Percentiles rank a stretch among this genome's conserved stretches.
Evolutionary conservation across 495 filamentous ascomycete species (phyloP).

Genomic region (Penicillium manginii): DNA sequence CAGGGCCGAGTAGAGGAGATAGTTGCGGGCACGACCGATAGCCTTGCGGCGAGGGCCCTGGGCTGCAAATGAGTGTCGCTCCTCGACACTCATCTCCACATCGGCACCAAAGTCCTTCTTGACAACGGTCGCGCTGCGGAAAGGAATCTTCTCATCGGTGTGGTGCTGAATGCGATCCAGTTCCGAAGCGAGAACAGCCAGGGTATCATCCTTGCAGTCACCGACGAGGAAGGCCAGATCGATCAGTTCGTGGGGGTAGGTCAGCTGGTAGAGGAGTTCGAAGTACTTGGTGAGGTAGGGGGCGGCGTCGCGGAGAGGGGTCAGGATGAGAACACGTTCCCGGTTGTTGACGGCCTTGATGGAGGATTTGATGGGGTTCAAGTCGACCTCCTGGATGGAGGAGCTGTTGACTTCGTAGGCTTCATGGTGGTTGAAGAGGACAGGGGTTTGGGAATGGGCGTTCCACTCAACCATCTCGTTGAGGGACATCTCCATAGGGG

Average conservation of each 20-base stretch:
- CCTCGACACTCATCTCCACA: conserved; percentile 66
- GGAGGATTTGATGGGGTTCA: conserved; percentile 86
- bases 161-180: conserved; percentile 86
- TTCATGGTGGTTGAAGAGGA: conserved; percentile 93
- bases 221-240: conserved; percentile 85
- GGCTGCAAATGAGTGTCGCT: conserved; percentile 64
- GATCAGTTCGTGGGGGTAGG: conserved; percentile 94
- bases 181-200: conserved; percentile 78
- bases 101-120: conserved; percentile 86
- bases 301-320: conserved; percentile 88
- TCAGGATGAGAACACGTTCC: conserved; percentile 93
- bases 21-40: conserved; percentile 90
- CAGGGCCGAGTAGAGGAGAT: conserved; percentile 80
- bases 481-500: conserved; percentile 89
- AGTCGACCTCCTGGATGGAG: conserved; percentile 76
- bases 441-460: conserved; percentile 79
- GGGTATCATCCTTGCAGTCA: conserved; percentile 87
- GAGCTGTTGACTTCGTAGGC: conserved; percentile 81
- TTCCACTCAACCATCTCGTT: conserved; percentile 92
- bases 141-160: conserved; percentile 71
- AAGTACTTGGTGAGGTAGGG: conserved; percentile 85
- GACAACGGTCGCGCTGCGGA: conserved; percentile 80
- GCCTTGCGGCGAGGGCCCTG: conserved; percentile 90
- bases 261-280: conserved; percentile 85
- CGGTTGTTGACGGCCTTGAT: conserved; percentile 73